Percentiles rank a stretch among this genome's conserved stretches.
These are phyloP conservation scores for Cryoendolithus antarcticus DNA, from an alignment of 2,329 filamentous ascomycete genomes.

Conservation along the genomic window DNA sequence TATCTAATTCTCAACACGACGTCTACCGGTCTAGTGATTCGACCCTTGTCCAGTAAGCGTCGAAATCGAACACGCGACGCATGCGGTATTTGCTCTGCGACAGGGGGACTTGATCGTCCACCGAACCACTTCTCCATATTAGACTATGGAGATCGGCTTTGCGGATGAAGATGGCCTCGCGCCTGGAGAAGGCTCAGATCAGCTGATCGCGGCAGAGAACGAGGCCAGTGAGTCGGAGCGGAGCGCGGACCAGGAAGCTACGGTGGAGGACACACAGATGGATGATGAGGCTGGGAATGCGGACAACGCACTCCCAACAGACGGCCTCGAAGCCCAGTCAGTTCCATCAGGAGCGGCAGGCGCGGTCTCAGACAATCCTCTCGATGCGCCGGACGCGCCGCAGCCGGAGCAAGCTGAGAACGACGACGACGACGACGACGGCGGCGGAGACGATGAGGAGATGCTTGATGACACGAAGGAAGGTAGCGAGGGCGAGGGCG, in stretches of 20 bases:
- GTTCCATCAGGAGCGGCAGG: neutral
- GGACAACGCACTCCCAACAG: conserved; percentile 10
- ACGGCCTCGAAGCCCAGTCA: conserved; percentile 9
- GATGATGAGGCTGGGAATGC: conserved; percentile 17
- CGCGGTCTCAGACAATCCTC: conserved; percentile 25
- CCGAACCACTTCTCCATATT: neutral
- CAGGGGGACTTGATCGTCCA: conserved; percentile 1
- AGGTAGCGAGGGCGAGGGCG: conserved; percentile 6
- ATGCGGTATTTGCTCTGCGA: conserved; percentile 2
- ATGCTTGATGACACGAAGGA: conserved; percentile 49
- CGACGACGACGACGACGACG: conserved; percentile 10
- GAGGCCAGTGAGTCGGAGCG: conserved; percentile 19
- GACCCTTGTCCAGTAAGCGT: no score
- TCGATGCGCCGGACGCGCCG: conserved; percentile 25
- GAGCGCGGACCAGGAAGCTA: conserved; percentile 10
- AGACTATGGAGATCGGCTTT: conserved; percentile 12
- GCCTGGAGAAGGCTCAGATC: conserved; percentile 22
- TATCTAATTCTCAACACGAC: no score
- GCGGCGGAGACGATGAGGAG: conserved; percentile 19
- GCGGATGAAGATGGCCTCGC: conserved; percentile 20
- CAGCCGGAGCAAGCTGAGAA: conserved; percentile 22
- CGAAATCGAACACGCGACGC: no score
- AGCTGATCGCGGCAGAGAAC: conserved; percentile 24
- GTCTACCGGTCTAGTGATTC: no score
- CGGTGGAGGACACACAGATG: conserved; percentile 22